Evolutionary conservation across 106 monocot species (phyloP), one percentile per base, ranked within the genome.

Genomic region (Iris macrosiphon): DNA sequence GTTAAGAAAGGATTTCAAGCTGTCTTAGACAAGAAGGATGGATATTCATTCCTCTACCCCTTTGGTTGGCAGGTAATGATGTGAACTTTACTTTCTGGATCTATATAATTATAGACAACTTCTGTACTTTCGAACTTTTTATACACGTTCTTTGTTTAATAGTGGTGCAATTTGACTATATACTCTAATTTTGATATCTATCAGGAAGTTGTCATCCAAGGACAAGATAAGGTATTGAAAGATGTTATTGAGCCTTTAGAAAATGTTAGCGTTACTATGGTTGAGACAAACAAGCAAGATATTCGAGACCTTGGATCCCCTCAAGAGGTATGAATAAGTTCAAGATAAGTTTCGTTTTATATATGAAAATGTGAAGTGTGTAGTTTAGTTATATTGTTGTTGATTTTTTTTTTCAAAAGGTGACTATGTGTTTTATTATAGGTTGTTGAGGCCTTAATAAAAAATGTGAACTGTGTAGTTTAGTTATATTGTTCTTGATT

Each of bases 191-290:
- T 61, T 25, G 46, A 44, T 52, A 32, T 60, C 30, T 28, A 31
- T n/a, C 66, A 95, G 89, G 95, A 95, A 82, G 89, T 95, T 28
- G 55, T 58, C 8, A 60, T 95, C 52, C 73, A 86, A 77, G 89
- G 95, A 6, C 82, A 89, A 80, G 89, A 95, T 57, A 95, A 89
- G 58, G 95, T 95, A 24, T 89, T 79, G 55, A 89, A 95, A 82
- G 95, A 95, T 81, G 85, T 95, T 16, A 89, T 95, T 45, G 85
- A 95, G 51, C 95, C 95, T 15, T 58, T 95, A 45, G 95, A 95
- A 73, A 95, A 85, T 75, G 89, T 89, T 8, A 95, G 95, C 37
- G 66, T 95, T 23, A 89, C 85, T 60, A 40, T 82, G 67, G 59
- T 89, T 43, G 24, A 79, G 24, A 95, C 95, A 24, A 75, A 2